Conservation (phyloP, 192 early-diverging fungal species). For the Coemansia reversa region DNA sequence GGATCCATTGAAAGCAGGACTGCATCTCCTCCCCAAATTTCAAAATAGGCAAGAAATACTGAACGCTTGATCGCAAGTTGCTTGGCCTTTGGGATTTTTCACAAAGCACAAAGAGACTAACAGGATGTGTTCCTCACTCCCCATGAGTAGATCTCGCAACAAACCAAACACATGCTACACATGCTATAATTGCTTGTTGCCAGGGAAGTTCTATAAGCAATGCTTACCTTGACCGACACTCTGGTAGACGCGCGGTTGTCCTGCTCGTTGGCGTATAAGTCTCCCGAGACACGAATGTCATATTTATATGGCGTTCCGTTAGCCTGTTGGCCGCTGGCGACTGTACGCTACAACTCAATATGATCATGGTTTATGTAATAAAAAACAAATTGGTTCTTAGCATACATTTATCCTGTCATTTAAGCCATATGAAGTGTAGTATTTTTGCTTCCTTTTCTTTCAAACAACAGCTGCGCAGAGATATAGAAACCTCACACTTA, state of each 20-base stretch:
- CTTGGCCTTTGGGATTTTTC: neutral
- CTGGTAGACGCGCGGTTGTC: slow-evolving; percentile 47
- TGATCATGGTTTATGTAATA: neutral
- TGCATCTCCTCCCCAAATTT: neutral
- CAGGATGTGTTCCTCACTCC: neutral
- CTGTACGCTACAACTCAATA: slow-evolving; percentile 25
- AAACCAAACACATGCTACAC: neutral
- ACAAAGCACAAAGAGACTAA: slow-evolving; percentile 34
- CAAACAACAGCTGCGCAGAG: neutral
- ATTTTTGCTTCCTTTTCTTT: no score
- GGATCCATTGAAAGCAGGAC: neutral
- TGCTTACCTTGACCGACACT: slow-evolving; percentile 55
- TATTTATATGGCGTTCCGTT: slow-evolving; percentile 49
- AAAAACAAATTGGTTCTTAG: neutral
- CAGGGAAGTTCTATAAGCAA: neutral
- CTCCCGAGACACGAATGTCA: slow-evolving; percentile 55
- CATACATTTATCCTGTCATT: no score
- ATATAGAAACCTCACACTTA: slow-evolving; percentile 11
- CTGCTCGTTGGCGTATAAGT: slow-evolving; percentile 33
- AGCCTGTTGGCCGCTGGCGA: slow-evolving; percentile 8
- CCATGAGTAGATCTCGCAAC: neutral
- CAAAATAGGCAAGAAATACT: neutral
- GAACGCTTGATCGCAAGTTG: neutral
- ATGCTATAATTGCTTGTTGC: neutral
- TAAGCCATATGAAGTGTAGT: no score